Evolutionary conservation across 345 rosid species (phyloP).

Genomic region (Combretum micranthum): DNA sequence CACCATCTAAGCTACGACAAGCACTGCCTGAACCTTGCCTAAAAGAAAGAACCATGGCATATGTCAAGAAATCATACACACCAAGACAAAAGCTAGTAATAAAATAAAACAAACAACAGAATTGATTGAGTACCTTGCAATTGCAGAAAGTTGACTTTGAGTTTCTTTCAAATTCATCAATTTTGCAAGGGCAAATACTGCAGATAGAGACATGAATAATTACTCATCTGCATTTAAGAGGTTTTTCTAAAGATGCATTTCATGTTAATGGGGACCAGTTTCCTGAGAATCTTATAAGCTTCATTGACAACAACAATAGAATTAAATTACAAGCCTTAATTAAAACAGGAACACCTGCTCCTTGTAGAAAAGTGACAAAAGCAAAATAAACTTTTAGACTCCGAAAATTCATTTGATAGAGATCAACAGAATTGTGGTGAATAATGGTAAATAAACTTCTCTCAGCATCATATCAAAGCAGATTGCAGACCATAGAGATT

Average conservation of each 20-base stretch:
- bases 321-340: no score
- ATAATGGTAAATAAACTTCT: neutral
- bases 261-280: no score
- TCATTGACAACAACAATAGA: no score
- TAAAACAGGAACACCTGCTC: no score
- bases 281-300: no score
- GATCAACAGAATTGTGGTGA: no score
- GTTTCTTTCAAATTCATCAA: constrained; percentile 88
- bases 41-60: constrained; percentile 12
- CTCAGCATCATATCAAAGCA: neutral
- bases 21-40: constrained; percentile 99
- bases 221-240: neutral
- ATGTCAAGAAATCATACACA: neutral
- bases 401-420: no score
- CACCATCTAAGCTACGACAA: constrained; percentile 96
- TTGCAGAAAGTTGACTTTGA: constrained; percentile 86
- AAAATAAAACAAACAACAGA: neutral
- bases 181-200: constrained; percentile 93
- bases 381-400: no score
- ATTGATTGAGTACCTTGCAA: constrained; percentile 60
- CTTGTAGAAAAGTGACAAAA: neutral
- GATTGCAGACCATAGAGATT: neutral
- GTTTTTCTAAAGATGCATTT: neutral
- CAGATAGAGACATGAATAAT: neutral
- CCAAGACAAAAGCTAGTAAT: neutral